phyloP scores from a whole-genome alignment of 108 stramenopile species.

The Cyclotella choctawhatcheeana region DNA sequence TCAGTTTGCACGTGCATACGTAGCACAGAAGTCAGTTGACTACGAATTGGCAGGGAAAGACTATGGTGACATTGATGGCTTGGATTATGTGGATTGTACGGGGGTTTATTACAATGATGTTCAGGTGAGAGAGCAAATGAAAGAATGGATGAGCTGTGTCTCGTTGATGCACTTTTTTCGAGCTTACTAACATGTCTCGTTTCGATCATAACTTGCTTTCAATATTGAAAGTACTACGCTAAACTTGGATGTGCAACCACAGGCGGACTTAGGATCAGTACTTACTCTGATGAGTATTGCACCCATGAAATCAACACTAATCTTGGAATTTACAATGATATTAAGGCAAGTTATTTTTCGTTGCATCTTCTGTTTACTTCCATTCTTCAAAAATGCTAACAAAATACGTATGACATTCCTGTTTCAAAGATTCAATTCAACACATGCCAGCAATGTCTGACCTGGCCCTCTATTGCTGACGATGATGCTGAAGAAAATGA shows the following conservation, averaged over 20 bases:
- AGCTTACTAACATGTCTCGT: no score
- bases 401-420: no score
- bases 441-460: constrained; percentile 29
- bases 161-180: no score
- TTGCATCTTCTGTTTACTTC: no score
- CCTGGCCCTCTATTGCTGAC: constrained; percentile 24
- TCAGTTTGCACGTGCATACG: constrained; percentile 40
- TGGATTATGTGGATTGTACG: constrained; percentile 39
- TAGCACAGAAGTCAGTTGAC: constrained; percentile 35
- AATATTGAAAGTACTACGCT: constrained; percentile 40
- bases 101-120: constrained; percentile 30
- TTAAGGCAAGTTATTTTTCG: constrained; percentile 22
- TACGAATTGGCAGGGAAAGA: constrained; percentile 34
- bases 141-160: no score
- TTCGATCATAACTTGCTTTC: neutral
- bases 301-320: constrained; percentile 24
- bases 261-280: constrained; percentile 36
- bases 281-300: constrained; percentile 39
- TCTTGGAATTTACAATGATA: constrained; percentile 52
- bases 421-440: constrained; percentile 44
- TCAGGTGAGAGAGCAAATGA: no score
- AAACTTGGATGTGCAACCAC: constrained; percentile 39
- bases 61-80: constrained; percentile 34
- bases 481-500: constrained; percentile 14
- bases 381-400: no score